phyloP scores from a whole-genome alignment of 73 alveolate species.

The Paramecium pentaurelia region DNA sequence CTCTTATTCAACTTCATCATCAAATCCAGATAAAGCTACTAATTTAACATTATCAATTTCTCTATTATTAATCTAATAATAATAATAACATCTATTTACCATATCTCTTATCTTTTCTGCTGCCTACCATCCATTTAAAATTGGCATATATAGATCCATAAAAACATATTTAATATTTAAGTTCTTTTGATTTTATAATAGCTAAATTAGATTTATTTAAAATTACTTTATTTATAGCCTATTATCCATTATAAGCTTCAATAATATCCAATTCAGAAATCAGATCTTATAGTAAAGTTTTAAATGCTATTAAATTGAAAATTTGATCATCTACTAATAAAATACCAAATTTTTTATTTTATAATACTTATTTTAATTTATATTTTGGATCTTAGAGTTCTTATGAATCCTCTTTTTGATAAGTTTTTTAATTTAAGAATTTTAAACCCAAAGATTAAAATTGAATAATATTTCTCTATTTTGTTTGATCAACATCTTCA shows the following conservation, averaged over 20 bases:
- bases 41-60: not conserved
- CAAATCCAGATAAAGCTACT: not conserved
- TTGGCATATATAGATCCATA: conserved; percentile 55
- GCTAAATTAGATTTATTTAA: not conserved
- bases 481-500: not conserved
- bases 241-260: conserved; percentile 56
- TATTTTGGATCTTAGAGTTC: not conserved
- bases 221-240: conserved; percentile 20
- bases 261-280: not conserved
- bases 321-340: conserved; percentile 51
- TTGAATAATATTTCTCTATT: not conserved
- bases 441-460: not conserved
- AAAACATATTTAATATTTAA: not conserved
- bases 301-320: conserved; percentile 42
- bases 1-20: not conserved
- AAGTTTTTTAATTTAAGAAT: not conserved
- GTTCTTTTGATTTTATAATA: not conserved
- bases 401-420: not conserved
- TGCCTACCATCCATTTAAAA: conserved; percentile 52
- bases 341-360: conserved; percentile 16
- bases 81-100: not conserved
- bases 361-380: not conserved
- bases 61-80: not conserved
- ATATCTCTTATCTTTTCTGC: not conserved
- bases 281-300: not conserved